Conservation (phyloP, 495 filamentous ascomycete species). For the Acidomyces sp. region DNA sequence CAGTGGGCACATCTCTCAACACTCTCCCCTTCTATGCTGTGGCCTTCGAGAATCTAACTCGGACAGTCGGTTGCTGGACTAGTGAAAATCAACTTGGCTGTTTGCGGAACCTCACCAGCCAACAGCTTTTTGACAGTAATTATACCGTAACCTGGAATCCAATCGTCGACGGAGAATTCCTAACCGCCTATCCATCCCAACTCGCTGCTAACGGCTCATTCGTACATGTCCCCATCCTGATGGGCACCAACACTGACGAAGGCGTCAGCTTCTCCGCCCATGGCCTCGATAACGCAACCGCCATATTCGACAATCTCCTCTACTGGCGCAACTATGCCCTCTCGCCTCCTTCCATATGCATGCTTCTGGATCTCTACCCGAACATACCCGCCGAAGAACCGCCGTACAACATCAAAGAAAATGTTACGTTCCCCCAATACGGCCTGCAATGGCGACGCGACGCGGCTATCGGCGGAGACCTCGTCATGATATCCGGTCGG, state of each 20-base stretch:
- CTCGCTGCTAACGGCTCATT: conserved; percentile 17
- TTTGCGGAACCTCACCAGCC: conserved; percentile 28
- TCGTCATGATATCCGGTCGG: conserved; percentile 21
- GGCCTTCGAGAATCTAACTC: conserved; percentile 32
- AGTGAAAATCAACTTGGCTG: conserved; percentile 12
- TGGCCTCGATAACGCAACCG: conserved; percentile 35
- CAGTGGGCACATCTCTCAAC: conserved; percentile 28
- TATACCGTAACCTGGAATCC: conserved; percentile 29
- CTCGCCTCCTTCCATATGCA: conserved; percentile 18
- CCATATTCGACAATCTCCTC: conserved; percentile 36
- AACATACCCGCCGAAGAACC: conserved; percentile 14
- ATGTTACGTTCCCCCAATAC: conserved; percentile 17
- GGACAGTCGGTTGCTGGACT: conserved; percentile 15
- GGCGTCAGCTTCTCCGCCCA: conserved; percentile 33
- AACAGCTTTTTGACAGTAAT: conserved; percentile 31
- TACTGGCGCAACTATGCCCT: conserved; percentile 35
- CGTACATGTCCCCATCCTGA: conserved; percentile 11
- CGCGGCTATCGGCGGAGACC: conserved; percentile 21
- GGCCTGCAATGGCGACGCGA: conserved; percentile 22
- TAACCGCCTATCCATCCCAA: conserved; percentile 30
- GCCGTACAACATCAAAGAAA: conserved; percentile 14
- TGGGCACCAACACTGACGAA: conserved; percentile 37
- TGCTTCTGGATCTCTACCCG: conserved; percentile 21
- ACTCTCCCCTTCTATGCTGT: conserved; percentile 29
- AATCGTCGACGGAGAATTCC: conserved; percentile 37